Evolutionary conservation across 208 protist species (phyloP).

Genomic region (Trypanosoma congolense): DNA sequence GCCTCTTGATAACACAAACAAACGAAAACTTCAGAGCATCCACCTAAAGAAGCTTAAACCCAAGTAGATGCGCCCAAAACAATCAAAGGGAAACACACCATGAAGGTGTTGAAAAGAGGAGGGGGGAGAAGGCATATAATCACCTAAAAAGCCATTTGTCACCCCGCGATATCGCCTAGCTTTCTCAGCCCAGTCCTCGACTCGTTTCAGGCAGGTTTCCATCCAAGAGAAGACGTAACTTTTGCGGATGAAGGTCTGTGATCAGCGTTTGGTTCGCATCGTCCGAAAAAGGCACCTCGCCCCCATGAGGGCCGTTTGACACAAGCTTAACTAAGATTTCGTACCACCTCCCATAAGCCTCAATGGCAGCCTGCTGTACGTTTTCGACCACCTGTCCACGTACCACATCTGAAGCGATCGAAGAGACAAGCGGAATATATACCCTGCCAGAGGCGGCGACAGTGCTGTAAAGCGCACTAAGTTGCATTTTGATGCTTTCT

Average conservation of each 20-base stretch:
- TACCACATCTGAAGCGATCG: conserved; percentile 24
- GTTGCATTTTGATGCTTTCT: conserved; percentile 10
- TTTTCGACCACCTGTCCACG: conserved; percentile 22
- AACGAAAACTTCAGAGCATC: no score
- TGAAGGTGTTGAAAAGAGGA: conserved; percentile 9
- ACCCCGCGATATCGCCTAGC: no score
- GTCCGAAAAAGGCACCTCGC: conserved; percentile 8
- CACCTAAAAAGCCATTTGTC: no score
- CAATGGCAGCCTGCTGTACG: conserved; percentile 30
- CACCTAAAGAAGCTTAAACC: no score
- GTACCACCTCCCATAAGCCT: conserved; percentile 39
- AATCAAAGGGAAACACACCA: conserved; percentile 2
- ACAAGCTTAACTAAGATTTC: conserved; percentile 20
- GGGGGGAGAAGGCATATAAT: not conserved
- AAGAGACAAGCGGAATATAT: conserved; percentile 44
- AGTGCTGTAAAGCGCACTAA: conserved; percentile 46
- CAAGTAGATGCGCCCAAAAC: conserved; percentile 3
- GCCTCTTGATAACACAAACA: no score
- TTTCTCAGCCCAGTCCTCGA: no score
- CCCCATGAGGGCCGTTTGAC: conserved; percentile 8
- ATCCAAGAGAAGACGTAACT: conserved; percentile 41
- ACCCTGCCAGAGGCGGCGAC: conserved; percentile 44
- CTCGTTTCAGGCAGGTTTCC: not conserved
- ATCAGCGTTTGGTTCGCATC: conserved; percentile 1
- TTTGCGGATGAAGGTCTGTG: conserved; percentile 44